Base-by-base conservation (phyloP, 352 stramenopile species). In the Pythium grandisporangium region DNA sequence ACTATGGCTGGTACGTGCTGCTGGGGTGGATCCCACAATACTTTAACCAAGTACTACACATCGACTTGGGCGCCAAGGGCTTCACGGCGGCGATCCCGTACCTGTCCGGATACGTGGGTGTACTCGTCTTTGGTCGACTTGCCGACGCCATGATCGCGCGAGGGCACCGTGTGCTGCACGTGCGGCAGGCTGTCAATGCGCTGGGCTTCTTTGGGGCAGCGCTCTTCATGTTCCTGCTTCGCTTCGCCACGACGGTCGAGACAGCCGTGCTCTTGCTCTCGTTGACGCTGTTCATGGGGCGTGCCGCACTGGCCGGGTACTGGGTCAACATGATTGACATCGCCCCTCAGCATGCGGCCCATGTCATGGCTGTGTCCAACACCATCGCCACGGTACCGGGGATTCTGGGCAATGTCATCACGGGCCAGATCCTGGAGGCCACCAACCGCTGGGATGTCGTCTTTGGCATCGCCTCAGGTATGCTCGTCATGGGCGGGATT, bases 321-420 rank as follows among this genome's bases (percentile, higher is more conserved):
- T 93, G 78, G 78, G 76, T 93, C 46, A 93, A 93, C 53, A 93
- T 93, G 81, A 89, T 93, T 43, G 81, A 93, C 62, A 78, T 93
- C 39, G 78, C 61, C 0, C 74, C 78, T 12, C 66, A 75, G 34
- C 71, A 92, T 52, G 81, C 81, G 4, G 81, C 73, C 4, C 74
- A 92, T 53, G 64, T 93, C 41, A 93, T 93, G 81, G 81, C 72
- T 32, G 66, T 93, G 39, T 91, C 76, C 39, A 93, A 93, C 51
- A 92, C 81, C 22, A 76, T 93, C 37, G 76, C 67, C 27, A 93
- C 81, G 0, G 72, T 93, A 24, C 81, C 81, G 5, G 81, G 81
- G 13, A 90, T 93, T 41, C 48, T 93, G 39, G 81, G 81, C 14
- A 93, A 93, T 51, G 60, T 93, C 16, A 63, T 91, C 46, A 93